Percentiles rank a stretch among this genome's conserved stretches.
These are phyloP conservation scores for Theileria sp. DNA, from an alignment of 169 alveolate genomes.

Conservation along the genomic window DNA sequence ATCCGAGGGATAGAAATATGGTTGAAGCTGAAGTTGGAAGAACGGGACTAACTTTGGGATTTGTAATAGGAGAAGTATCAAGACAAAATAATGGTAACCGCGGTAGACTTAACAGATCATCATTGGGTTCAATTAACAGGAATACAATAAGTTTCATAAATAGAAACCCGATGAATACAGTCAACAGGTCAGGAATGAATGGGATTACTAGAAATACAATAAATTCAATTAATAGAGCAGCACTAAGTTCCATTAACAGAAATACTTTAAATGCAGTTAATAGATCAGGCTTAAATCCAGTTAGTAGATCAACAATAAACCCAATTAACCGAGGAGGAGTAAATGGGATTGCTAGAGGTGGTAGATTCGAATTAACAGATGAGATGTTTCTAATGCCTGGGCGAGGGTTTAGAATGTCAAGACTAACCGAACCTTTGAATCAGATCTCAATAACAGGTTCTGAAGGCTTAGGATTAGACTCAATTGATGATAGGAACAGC, in stretches of 20 bases:
- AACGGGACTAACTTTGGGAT: constrained; percentile 44
- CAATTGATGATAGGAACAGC: neutral
- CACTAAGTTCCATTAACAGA: constrained; percentile 23
- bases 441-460: neutral
- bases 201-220: neutral
- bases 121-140: neutral
- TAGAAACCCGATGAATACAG: neutral
- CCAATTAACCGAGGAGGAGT: constrained; percentile 3
- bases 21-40: neutral
- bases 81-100: constrained; percentile 7
- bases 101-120: constrained; percentile 28
- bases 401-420: constrained; percentile 2
- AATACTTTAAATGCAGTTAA: neutral
- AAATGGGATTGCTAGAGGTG: constrained; percentile 4
- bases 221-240: constrained; percentile 6
- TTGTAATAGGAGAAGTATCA: constrained; percentile 40
- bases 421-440: constrained; percentile 5
- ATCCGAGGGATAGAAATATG: neutral
- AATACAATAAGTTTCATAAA: neutral
- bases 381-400: constrained; percentile 26
- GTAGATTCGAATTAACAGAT: constrained; percentile 9
- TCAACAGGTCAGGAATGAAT: neutral
- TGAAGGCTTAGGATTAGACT: constrained; percentile 4
- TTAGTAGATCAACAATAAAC: neutral
- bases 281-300: neutral